These are phyloP conservation scores for Stephania yunnanensis DNA, from an alignment of 164 flowering plant genomes.

Conservation along the genomic window DNA sequence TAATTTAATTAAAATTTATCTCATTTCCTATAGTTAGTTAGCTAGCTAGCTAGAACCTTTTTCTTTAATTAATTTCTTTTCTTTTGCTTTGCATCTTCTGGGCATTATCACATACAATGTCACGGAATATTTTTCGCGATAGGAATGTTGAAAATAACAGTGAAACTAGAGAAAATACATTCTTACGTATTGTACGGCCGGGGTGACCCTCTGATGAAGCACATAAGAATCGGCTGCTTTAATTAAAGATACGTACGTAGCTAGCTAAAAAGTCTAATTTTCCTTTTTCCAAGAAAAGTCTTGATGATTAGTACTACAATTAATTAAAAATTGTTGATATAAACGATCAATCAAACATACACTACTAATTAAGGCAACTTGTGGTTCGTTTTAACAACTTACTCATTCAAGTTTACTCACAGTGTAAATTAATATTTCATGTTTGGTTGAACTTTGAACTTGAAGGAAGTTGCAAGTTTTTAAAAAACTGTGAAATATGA, in stretches of 20 bases:
- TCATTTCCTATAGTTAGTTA: too few relatives aligned
- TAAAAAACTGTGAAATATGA: too few relatives aligned
- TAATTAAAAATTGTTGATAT: background rate
- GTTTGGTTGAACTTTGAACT: too few relatives aligned
- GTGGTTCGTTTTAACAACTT: too few relatives aligned
- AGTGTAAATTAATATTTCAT: too few relatives aligned
- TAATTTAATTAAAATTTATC: background rate
- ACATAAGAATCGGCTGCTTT: background rate
- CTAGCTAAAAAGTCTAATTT: background rate
- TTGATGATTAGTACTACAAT: background rate
- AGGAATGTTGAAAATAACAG: background rate
- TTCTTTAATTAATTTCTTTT: too few relatives aligned
- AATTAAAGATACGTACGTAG: too few relatives aligned
- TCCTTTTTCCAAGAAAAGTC: background rate
- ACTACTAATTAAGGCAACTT: too few relatives aligned
- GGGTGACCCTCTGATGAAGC: background rate
- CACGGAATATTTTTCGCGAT: background rate
- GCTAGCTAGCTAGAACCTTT: background rate
- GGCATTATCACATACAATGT: background rate
- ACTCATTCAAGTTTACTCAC: too few relatives aligned
- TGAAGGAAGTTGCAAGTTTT: too few relatives aligned
- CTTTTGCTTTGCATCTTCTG: background rate
- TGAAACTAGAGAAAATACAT: background rate
- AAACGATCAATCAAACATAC: background rate
- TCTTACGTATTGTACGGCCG: too few relatives aligned